A percentile compares a stretch with the other conserved stretches of the same genome.
Conservation (phyloP, 2,329 filamentous ascomycete genomes). For the Pseudocercospora cruenta region DNA sequence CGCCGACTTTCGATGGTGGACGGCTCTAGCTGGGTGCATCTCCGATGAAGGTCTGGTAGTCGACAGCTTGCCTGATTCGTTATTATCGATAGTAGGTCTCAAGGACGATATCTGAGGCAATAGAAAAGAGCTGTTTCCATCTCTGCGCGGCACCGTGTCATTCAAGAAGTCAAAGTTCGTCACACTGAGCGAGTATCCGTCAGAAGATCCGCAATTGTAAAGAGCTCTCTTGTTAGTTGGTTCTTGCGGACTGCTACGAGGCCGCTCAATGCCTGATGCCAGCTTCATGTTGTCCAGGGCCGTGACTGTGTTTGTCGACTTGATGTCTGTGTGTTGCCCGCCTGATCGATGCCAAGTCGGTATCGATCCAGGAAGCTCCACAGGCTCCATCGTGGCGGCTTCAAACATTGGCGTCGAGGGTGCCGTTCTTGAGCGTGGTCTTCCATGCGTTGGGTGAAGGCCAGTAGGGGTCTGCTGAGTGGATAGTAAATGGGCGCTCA, state of each 20-base stretch:
- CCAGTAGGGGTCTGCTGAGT: conserved; percentile 33
- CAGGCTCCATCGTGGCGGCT: conserved; percentile 28
- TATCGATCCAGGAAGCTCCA: conserved; percentile 36
- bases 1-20: conserved; percentile 5
- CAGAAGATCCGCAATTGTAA: conserved; percentile 4
- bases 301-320: not conserved
- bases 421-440: conserved; percentile 46
- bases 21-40: not conserved
- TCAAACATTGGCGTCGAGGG: conserved; percentile 43
- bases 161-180: not conserved
- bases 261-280: conserved; percentile 23
- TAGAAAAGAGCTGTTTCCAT: not conserved
- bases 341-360: conserved; percentile 11
- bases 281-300: not conserved
- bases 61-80: not conserved
- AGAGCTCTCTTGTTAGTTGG: conserved; percentile 9
- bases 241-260: conserved; percentile 31
- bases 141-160: not conserved
- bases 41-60: not conserved
- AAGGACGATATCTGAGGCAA: not conserved
- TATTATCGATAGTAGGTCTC: not conserved
- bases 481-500: conserved; percentile 36
- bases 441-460: conserved; percentile 42
- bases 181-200: conserved; percentile 10
- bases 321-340: conserved; percentile 9